Percentiles rank a stretch among this genome's conserved stretches.
Evolutionary conservation across 192 early-diverging fungal genomes (phyloP).

Genomic region (Linnemannia schmuckeri): DNA sequence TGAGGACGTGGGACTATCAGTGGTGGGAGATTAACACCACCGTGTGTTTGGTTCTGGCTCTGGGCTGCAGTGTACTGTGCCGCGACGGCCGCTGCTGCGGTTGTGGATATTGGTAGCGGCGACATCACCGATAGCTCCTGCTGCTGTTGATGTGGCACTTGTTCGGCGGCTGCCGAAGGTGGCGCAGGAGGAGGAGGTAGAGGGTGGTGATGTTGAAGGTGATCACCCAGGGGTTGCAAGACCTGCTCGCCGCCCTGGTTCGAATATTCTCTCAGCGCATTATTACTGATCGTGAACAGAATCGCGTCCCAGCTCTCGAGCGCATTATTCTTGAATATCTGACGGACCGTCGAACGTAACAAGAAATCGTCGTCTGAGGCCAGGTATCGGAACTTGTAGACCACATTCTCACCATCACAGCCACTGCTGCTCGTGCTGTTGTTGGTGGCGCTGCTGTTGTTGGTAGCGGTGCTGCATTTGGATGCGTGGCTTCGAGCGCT

Average conservation of each 20-base stretch:
- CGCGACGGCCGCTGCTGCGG: background rate
- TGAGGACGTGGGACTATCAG: background rate
- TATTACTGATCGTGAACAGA: constrained; percentile 69
- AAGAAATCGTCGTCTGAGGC: constrained; percentile 81
- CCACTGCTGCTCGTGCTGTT: background rate
- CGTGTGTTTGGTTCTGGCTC: background rate
- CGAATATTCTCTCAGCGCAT: constrained; percentile 34
- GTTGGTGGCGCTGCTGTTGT: constrained; percentile 1
- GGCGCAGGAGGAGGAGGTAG: background rate
- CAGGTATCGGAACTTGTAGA: constrained; percentile 66
- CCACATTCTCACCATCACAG: background rate
- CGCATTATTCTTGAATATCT: constrained; percentile 74
- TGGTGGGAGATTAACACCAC: background rate
- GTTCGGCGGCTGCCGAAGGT: background rate
- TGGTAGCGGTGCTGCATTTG: background rate
- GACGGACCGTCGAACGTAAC: constrained; percentile 69
- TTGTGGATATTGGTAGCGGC: background rate
- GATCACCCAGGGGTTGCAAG: background rate
- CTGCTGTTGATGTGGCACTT: background rate
- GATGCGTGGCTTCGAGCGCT: constrained; percentile 14
- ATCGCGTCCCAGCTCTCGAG: constrained; percentile 74
- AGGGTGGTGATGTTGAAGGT: background rate
- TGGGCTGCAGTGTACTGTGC: background rate
- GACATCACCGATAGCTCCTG: background rate
- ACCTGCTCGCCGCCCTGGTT: constrained; percentile 8